These are phyloP conservation scores for Epithemia pelagica DNA, from an alignment of 108 stramenopile species.

Conservation along the genomic window DNA sequence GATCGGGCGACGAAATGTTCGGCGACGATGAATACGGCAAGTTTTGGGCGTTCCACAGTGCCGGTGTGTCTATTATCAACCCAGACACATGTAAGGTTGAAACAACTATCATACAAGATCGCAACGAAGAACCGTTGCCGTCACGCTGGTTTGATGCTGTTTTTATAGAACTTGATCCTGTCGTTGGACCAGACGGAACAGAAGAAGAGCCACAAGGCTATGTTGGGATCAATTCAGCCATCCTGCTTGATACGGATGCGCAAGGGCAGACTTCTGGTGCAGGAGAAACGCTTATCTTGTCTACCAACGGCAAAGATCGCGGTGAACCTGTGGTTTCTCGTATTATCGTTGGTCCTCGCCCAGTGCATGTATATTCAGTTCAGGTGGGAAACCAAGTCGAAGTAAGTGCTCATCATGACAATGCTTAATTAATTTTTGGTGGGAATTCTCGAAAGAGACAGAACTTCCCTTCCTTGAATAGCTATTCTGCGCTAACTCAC, in stretches of 20 bases:
- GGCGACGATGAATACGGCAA: conserved; percentile 3
- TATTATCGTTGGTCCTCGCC: conserved; percentile 9
- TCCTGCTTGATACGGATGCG: not conserved
- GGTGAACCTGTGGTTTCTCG: conserved; percentile 2
- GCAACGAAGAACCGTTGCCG: conserved; percentile 5
- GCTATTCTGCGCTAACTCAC: not conserved
- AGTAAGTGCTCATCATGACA: no score
- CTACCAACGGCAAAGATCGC: not conserved
- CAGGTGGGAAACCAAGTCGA: not conserved
- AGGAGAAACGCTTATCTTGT: conserved; percentile 6
- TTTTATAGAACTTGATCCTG: conserved; percentile 9
- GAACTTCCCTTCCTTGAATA: no score
- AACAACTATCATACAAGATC: conserved; percentile 5
- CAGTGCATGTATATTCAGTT: conserved; percentile 11
- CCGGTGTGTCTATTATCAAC: conserved; percentile 12
- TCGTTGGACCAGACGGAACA: not conserved
- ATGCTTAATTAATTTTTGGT: no score
- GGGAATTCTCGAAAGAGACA: no score
- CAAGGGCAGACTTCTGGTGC: not conserved
- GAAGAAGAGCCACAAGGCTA: conserved; percentile 7
- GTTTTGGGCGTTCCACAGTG: conserved; percentile 13
- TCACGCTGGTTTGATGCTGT: conserved; percentile 10
- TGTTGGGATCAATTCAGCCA: conserved; percentile 3
- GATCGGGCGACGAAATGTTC: conserved; percentile 16
- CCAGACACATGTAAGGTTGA: conserved; percentile 16